Conservation (phyloP, 768 basidiomycete genomes). For the Rhodosporidiobolus sp. region DNA sequence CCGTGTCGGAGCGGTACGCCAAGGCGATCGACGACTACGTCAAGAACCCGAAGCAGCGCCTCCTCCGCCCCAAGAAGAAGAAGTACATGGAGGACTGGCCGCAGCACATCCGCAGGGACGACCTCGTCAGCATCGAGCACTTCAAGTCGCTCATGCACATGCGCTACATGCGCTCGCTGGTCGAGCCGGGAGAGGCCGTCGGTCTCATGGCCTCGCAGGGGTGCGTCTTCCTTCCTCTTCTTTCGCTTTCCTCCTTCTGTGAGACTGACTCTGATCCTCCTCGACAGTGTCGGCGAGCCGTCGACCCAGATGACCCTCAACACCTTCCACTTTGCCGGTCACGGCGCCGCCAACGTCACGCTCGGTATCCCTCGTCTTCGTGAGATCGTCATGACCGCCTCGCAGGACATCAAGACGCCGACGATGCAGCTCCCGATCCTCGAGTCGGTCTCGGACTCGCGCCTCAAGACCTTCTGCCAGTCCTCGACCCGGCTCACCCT, state of each 20-base stretch:
- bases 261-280: constrained; percentile 1
- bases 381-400: constrained; percentile 99
- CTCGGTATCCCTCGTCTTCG: constrained; percentile 96
- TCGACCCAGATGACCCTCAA: constrained; percentile 99
- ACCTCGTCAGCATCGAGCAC: constrained; percentile 48
- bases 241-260: constrained; percentile 3
- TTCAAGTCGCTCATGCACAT: constrained; percentile 84
- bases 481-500: constrained; percentile 77
- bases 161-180: constrained; percentile 87
- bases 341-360: constrained; percentile 98
- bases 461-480: constrained; percentile 69
- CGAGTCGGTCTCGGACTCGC: constrained; percentile 58
- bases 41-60: constrained; percentile 64
- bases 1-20: constrained; percentile 89
- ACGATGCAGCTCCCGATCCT: constrained; percentile 80
- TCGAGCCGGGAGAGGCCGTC: constrained; percentile 98
- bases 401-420: constrained; percentile 90
- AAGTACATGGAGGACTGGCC: constrained; percentile 52
- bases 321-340: constrained; percentile 99
- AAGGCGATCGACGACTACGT: constrained; percentile 72
- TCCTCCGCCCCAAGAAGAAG: constrained; percentile 52
- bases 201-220: constrained; percentile 95
- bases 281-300: constrained; percentile 84
- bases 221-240: constrained; percentile 55
- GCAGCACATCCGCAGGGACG: constrained; percentile 54